Percentiles rank a stretch among this genome's conserved stretches.
phyloP scores from a whole-genome alignment of 2,329 filamentous ascomycete genomes.

The Ascochyta pisi region DNA sequence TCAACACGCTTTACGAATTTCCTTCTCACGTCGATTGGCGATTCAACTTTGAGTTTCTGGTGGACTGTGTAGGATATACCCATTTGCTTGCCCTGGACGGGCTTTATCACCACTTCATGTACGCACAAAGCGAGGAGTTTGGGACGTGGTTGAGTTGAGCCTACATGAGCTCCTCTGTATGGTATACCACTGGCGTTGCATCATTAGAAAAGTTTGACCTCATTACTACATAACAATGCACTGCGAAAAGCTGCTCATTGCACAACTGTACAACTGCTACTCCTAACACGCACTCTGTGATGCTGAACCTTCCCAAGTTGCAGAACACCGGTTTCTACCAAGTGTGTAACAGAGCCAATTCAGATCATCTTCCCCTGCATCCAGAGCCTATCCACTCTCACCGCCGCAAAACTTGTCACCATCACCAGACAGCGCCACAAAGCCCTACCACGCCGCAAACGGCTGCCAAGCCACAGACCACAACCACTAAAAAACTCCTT shows the following conservation, averaged over 20 bases:
- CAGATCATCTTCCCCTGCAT: constrained; percentile 10
- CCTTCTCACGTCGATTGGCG: constrained; percentile 26
- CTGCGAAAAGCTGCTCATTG: neutral
- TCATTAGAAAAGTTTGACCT: constrained; percentile 6
- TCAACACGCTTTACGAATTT: constrained; percentile 27
- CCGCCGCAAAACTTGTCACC: constrained; percentile 10
- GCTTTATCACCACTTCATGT: constrained; percentile 6
- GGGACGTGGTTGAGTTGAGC: constrained; percentile 18
- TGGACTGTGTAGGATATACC: constrained; percentile 39
- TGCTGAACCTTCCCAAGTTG: too few species aligned
- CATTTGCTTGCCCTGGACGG: constrained; percentile 14
- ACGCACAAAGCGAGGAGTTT: constrained; percentile 14
- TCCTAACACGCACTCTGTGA: neutral
- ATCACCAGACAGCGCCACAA: constrained; percentile 20
- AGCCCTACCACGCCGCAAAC: constrained; percentile 12
- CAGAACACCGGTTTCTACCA: neutral
- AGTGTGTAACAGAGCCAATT: constrained; percentile 1
- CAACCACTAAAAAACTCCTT: constrained; percentile 13
- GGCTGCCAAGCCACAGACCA: constrained; percentile 17
- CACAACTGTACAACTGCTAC: neutral
- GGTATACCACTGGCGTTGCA: constrained; percentile 18
- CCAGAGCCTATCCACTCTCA: constrained; percentile 3
- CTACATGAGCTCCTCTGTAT: constrained; percentile 21
- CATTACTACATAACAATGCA: constrained; percentile 7
- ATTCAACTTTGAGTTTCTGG: constrained; percentile 25